A percentile compares a stretch with the other conserved stretches of the same genome.
Evolutionary conservation across 2,329 filamentous ascomycete species (phyloP).

Genomic region (Fusarium euwallaceae): DNA sequence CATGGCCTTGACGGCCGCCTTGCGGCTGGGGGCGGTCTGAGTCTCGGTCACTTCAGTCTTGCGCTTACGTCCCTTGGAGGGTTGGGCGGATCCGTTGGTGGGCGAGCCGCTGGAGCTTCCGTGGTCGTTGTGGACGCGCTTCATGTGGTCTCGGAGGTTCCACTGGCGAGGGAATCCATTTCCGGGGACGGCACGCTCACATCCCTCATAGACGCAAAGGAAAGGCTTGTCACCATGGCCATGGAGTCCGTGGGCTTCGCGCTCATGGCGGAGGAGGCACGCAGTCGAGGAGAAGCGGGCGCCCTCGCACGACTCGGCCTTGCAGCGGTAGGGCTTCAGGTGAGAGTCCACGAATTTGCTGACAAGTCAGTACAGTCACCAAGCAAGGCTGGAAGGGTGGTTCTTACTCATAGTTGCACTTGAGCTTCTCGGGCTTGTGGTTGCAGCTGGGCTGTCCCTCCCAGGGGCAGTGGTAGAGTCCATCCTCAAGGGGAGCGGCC

Average conservation of each 20-base stretch:
- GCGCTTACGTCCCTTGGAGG: constrained; percentile 68
- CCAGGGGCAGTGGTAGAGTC: constrained; percentile 94
- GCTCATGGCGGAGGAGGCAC: constrained; percentile 92
- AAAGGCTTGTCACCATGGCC: constrained; percentile 94
- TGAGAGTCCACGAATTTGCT: constrained; percentile 99
- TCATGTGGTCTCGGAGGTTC: constrained; percentile 98
- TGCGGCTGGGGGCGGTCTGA: constrained; percentile 59
- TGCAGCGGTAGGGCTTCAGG: constrained; percentile 96
- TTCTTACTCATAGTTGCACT: constrained; percentile 98
- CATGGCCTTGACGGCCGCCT: constrained; percentile 61
- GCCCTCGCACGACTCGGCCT: constrained; percentile 84
- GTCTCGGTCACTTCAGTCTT: constrained; percentile 66
- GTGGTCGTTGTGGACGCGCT: constrained; percentile 84
- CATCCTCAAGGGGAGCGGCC: constrained; percentile 74
- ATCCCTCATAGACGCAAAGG: constrained; percentile 88
- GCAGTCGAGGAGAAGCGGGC: constrained; percentile 95
- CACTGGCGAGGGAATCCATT: constrained; percentile 95
- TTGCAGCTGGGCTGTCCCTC: constrained; percentile 79
- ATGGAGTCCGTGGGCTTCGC: constrained; percentile 95
- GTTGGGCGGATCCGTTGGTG: constrained; percentile 48
- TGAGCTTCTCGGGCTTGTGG: constrained; percentile 94
- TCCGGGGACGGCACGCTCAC: constrained; percentile 83
- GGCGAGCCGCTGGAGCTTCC: constrained; percentile 59
- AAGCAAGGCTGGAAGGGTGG: constrained; percentile 24
- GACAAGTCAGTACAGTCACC: constrained; percentile 43